A percentile compares a stretch with the other conserved stretches of the same genome.
These are phyloP conservation scores for Hygrocybe punicea DNA, from an alignment of 768 basidiomycete species.

Conservation along the genomic window DNA sequence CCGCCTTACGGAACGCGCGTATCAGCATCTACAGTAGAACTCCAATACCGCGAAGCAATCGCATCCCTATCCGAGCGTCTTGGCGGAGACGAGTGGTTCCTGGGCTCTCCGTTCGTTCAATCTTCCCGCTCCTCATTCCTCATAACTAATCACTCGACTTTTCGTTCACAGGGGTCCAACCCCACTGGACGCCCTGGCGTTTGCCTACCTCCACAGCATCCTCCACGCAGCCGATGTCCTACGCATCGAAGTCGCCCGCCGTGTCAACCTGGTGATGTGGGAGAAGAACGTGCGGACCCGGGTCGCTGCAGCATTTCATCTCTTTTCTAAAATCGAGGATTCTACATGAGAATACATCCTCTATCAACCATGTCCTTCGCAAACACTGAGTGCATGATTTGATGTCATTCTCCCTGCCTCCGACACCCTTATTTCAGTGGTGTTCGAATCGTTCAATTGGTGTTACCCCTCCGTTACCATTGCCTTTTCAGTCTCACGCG, in stretches of 20 bases:
- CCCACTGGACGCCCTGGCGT: conserved; percentile 74
- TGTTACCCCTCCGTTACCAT: background rate
- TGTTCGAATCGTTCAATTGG: background rate
- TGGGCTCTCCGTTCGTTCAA: conserved; percentile 56
- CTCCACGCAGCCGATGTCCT: conserved; percentile 46
- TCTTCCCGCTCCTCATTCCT: background rate
- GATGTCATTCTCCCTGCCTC: background rate
- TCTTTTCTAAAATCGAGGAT: conserved; percentile 9
- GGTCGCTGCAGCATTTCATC: conserved; percentile 52
- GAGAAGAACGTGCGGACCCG: conserved; percentile 62
- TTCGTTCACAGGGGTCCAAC: conserved; percentile 57
- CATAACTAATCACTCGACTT: background rate
- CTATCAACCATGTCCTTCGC: conserved; percentile 24
- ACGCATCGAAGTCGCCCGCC: conserved; percentile 63
- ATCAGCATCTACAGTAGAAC: conserved; percentile 46
- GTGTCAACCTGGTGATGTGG: conserved; percentile 78
- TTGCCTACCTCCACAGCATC: conserved; percentile 75
- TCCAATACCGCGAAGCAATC: conserved; percentile 69
- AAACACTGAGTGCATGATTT: too few relatives aligned
- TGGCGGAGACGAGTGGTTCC: conserved; percentile 76
- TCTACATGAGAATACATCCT: conserved; percentile 5
- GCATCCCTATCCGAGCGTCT: conserved; percentile 70
- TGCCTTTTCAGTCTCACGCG: background rate
- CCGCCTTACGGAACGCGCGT: conserved; percentile 60
- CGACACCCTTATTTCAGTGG: background rate